These are phyloP conservation scores for Xylaria bambusicola DNA, from an alignment of 495 filamentous ascomycete species.

Conservation along the genomic window DNA sequence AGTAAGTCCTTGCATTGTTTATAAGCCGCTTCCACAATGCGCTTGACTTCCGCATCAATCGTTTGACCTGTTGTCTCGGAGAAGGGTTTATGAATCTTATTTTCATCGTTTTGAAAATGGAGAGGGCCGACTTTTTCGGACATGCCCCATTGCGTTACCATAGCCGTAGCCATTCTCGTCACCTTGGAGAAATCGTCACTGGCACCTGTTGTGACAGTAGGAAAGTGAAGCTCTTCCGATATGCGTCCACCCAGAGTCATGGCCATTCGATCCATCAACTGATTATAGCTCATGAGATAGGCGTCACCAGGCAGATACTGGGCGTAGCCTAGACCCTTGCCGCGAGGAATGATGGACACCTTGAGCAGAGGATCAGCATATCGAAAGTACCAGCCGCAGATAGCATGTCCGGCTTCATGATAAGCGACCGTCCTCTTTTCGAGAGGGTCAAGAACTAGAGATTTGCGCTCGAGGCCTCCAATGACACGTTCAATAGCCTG, in stretches of 20 bases:
- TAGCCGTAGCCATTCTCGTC: constrained; percentile 87
- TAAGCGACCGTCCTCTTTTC: constrained; percentile 97
- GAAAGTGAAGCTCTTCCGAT: constrained; percentile 93
- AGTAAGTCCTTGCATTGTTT: constrained; percentile 84
- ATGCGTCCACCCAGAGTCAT: constrained; percentile 97
- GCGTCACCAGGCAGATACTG: constrained; percentile 95
- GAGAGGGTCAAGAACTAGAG: constrained; percentile 83
- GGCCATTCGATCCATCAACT: constrained; percentile 99
- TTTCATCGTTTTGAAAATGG: constrained; percentile 78
- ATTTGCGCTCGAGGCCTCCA: constrained; percentile 94
- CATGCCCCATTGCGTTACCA: constrained; percentile 99
- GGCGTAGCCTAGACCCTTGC: constrained; percentile 90
- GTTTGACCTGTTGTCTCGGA: constrained; percentile 87
- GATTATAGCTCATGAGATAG: constrained; percentile 91
- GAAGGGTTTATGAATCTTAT: constrained; percentile 90
- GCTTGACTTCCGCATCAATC: constrained; percentile 87
- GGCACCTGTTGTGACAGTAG: constrained; percentile 91
- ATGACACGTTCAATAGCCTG: constrained; percentile 96
- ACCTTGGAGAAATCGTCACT: constrained; percentile 99
- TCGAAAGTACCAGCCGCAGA: constrained; percentile 98
- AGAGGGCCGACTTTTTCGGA: constrained; percentile 87
- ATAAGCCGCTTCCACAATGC: constrained; percentile 89
- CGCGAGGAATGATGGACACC: constrained; percentile 97
- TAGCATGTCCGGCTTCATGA: constrained; percentile 96
- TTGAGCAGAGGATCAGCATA: constrained; percentile 96